Percentiles rank a stretch among this genome's conserved stretches.
phyloP scores from a whole-genome alignment of 1,284 basidiomycete species.

The Phaffia rhodozyma region DNA sequence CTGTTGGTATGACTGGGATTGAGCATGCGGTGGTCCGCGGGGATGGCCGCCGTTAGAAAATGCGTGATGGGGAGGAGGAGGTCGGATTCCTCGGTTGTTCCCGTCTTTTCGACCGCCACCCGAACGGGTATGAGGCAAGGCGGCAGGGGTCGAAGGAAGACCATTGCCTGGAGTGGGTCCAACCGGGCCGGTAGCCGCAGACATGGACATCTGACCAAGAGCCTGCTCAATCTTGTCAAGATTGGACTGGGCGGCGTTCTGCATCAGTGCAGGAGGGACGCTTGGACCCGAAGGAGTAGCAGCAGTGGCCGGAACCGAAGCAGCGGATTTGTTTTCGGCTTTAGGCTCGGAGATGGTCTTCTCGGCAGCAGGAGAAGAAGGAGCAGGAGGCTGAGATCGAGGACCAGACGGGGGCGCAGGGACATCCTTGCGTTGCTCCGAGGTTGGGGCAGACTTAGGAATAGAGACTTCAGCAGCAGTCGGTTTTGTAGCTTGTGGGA shows the following conservation, averaged over 20 bases:
- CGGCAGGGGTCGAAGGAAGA: background rate
- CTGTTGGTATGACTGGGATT: background rate
- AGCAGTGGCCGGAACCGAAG: slow-evolving; percentile 1
- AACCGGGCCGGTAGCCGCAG: background rate
- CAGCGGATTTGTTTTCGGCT: background rate
- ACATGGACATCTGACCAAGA: slow-evolving; percentile 17
- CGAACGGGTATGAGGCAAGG: background rate
- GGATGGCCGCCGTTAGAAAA: background rate
- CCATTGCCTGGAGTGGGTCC: background rate
- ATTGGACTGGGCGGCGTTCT: slow-evolving; percentile 7
- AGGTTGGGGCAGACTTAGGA: background rate
- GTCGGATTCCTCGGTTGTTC: background rate
- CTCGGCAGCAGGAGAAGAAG: slow-evolving; percentile 2
- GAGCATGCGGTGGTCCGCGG: background rate
- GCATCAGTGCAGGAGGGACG: background rate
- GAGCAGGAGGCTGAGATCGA: background rate
- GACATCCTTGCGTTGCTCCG: background rate
- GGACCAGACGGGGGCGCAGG: background rate
- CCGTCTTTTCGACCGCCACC: background rate
- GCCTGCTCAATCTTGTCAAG: slow-evolving; percentile 18
- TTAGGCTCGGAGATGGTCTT: background rate
- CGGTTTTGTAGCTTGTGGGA: background rate
- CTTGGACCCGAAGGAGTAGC: background rate
- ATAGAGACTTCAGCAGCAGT: background rate
- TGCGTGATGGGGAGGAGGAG: background rate